These are phyloP conservation scores for Erodium chrysanthum DNA, from an alignment of 441 rosid genomes.

Conservation along the genomic window DNA sequence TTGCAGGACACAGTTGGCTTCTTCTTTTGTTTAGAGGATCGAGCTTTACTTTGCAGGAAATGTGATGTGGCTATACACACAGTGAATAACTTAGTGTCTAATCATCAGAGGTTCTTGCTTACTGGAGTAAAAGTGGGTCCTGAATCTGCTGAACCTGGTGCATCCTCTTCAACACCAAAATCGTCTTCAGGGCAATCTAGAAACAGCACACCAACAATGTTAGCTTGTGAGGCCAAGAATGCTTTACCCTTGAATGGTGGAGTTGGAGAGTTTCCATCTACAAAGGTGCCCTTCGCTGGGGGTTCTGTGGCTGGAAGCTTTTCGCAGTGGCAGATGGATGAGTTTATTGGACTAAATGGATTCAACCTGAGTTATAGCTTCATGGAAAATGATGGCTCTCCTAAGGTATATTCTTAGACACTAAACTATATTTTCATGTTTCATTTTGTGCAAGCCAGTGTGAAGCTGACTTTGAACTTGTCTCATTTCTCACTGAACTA, in stretches of 20 bases:
- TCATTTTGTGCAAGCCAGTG: not conserved
- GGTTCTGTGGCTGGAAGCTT: not conserved
- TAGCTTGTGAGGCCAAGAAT: not conserved
- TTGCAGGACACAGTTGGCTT: slow-evolving; percentile 71
- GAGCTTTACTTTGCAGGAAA: slow-evolving; percentile 87
- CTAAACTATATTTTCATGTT: not conserved
- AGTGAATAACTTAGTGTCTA: slow-evolving; percentile 53
- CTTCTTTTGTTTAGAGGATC: slow-evolving; percentile 89
- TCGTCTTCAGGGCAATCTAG: not conserved
- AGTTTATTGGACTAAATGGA: slow-evolving; percentile 49
- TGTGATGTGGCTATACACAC: slow-evolving; percentile 81
- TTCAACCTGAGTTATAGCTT: slow-evolving; percentile 35
- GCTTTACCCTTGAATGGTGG: not conserved
- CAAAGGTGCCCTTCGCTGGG: not conserved
- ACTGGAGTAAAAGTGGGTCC: slow-evolving; percentile 88
- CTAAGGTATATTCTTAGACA: slow-evolving; percentile 42
- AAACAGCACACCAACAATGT: not conserved
- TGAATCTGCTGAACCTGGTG: slow-evolving; percentile 23
- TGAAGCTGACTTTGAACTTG: not conserved
- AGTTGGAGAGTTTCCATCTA: not conserved
- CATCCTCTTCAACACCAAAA: slow-evolving; percentile 1
- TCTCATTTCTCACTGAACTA: no score
- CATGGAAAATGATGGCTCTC: slow-evolving; percentile 28
- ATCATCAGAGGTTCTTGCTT: slow-evolving; percentile 79
- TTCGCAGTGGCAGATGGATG: slow-evolving; percentile 23